These are phyloP conservation scores for Arthrobotrys megalospora DNA, from an alignment of 2,329 filamentous ascomycete genomes.

Conservation along the genomic window DNA sequence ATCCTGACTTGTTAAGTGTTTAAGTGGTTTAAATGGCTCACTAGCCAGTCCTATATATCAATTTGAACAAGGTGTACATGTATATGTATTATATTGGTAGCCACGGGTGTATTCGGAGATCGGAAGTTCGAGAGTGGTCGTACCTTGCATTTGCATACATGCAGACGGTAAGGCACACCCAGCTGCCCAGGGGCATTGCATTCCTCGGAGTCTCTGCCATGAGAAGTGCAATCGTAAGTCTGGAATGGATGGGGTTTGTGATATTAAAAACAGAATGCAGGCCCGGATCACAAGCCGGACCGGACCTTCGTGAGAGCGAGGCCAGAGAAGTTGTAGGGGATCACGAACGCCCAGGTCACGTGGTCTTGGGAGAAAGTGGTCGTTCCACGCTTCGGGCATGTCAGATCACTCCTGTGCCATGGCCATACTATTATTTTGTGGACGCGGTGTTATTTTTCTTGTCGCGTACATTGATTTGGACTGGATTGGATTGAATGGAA, in stretches of 20 bases:
- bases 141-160: neutral
- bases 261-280: no score
- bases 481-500: neutral
- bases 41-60: no score
- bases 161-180: neutral
- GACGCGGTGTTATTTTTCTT: conserved; percentile 6
- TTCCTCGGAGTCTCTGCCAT: neutral
- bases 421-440: no score
- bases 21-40: neutral
- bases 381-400: neutral
- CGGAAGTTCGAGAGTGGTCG: neutral
- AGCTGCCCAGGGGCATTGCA: neutral
- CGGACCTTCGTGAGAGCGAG: neutral
- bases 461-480: conserved; percentile 29
- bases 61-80: no score
- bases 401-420: conserved; percentile 33
- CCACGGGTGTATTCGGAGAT: neutral
- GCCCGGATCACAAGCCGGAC: neutral
- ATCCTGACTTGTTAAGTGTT: neutral
- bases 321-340: conserved; percentile 19
- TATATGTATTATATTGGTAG: no score
- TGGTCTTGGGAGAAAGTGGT: conserved; percentile 3
- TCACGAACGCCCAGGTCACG: conserved; percentile 22
- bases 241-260: no score
- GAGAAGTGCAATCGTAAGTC: no score